Percentiles rank a stretch among this genome's conserved stretches.
Conservation (phyloP, 2,329 filamentous ascomycete species). For the Aspergillus pseudonomiae region DNA sequence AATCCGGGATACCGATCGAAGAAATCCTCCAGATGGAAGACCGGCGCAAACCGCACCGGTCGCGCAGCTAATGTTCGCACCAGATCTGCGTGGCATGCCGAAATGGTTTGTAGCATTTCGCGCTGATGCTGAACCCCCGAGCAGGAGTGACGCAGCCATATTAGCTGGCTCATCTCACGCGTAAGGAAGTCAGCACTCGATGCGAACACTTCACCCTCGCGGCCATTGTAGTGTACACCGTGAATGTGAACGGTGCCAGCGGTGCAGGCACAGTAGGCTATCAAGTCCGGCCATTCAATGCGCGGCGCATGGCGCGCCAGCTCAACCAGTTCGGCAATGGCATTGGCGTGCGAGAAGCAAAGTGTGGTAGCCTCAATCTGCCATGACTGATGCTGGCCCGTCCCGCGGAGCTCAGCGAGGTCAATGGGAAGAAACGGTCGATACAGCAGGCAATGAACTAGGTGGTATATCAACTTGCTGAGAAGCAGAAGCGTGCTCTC, state of each 20-base stretch:
- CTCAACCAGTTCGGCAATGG: slow-evolving; percentile 80
- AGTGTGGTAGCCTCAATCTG: slow-evolving; percentile 89
- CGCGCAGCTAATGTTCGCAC: slow-evolving; percentile 71
- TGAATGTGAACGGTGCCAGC: slow-evolving; percentile 88
- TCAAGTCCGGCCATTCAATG: slow-evolving; percentile 83
- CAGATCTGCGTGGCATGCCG: slow-evolving; percentile 77
- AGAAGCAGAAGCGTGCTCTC: slow-evolving; percentile 79
- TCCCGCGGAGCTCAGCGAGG: slow-evolving; percentile 75
- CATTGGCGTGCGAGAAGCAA: slow-evolving; percentile 84
- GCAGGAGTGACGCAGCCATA: slow-evolving; percentile 75
- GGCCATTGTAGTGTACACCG: slow-evolving; percentile 73
- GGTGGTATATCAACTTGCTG: slow-evolving; percentile 83
- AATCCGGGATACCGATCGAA: slow-evolving; percentile 78
- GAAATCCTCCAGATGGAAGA: slow-evolving; percentile 85
- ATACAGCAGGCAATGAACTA: slow-evolving; percentile 85
- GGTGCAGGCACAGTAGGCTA: slow-evolving; percentile 83
- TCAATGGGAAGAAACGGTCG: slow-evolving; percentile 85
- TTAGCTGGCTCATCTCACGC: slow-evolving; percentile 77
- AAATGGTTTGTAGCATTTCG: slow-evolving; percentile 76
- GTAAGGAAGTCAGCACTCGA: slow-evolving; percentile 71
- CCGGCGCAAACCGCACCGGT: slow-evolving; percentile 72
- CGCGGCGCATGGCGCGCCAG: slow-evolving; percentile 73
- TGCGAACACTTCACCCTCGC: slow-evolving; percentile 66
- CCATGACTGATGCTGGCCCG: slow-evolving; percentile 86
- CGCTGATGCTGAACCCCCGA: slow-evolving; percentile 77